Evolutionary conservation across 192 early-diverging fungal genomes (phyloP).

Genomic region (Coemansia sp.): DNA sequence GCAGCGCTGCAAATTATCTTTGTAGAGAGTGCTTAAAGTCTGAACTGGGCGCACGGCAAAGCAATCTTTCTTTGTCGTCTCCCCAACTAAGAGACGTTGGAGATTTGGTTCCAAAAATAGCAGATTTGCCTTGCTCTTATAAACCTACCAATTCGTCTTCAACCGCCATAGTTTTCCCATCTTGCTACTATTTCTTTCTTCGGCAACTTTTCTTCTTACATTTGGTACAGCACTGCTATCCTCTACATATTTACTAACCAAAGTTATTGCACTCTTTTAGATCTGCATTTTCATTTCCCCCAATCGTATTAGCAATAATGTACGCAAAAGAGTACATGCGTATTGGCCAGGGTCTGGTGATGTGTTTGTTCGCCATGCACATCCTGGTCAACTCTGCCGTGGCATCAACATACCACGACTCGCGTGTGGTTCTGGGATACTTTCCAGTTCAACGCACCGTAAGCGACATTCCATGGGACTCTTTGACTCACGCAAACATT

Average conservation of each 20-base stretch:
- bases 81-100: background rate
- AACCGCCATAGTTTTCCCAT: background rate
- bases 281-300: background rate
- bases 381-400: background rate
- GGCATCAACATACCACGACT: constrained; percentile 33
- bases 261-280: background rate
- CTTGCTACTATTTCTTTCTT: background rate
- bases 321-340: background rate
- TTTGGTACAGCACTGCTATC: constrained; percentile 1
- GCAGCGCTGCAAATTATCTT: constrained; percentile 3
- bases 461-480: constrained; percentile 51
- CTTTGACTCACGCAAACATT: constrained; percentile 65
- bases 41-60: background rate
- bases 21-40: background rate
- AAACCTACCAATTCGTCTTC: background rate
- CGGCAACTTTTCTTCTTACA: constrained; percentile 3
- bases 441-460: constrained; percentile 50
- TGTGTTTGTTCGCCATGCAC: constrained; percentile 1
- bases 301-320: constrained; percentile 4
- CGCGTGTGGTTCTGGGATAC: constrained; percentile 51
- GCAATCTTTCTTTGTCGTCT: background rate
- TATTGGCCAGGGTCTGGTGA: background rate
- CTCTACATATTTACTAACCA: background rate
- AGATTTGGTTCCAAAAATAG: constrained; percentile 4
- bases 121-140: background rate